Evolutionary conservation across 345 rosid genomes (phyloP), one percentile per base, ranked within the genome.

Genomic region (Boechera divaricarpa): DNA sequence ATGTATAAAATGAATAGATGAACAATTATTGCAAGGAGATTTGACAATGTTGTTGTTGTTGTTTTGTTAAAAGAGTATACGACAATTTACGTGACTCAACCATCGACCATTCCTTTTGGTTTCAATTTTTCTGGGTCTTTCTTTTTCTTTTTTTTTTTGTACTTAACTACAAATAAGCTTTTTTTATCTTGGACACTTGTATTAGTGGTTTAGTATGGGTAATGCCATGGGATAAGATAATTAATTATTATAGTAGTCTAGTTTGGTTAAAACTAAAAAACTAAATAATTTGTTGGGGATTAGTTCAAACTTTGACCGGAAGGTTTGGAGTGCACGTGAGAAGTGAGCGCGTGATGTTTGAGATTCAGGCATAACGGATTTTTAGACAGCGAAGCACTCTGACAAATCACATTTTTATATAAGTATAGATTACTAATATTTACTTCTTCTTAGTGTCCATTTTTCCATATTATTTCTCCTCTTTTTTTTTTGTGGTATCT

Each of bases 31-130:
- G 60, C 4, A 38, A 55, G n/a, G 39, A 55, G 42, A 77, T 55
- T 51, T 42, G 70, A 41, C 75, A 62, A 52, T 76, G 70, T 70
- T 71, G 42, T 77, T 54, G 39, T 69, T 77, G 76, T 64, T 77
- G 72, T 70, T 70, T 77, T 64, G 71, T 64, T 62, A 29, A 77
- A 63, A 77, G 67, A 11, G 60, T 16, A 70, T 24, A 71, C 72
- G 72, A 71, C 81, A 71, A 9, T 66, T 58, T 41, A 33, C 49
- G 62, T 78, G 81, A 78, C 77, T 59, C 73, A 78, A 78, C 77
- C 21, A 65, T 47, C 55, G 33, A 77, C 70, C 67, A 71, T 36
- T 71, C 47, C 62, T 57, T 64, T 56, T 49, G 12, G 64, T 57
- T 71, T 70, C 38, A 63, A 45, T 47, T n/a, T 1, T 63, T 62